Percentiles rank a stretch among this genome's conserved stretches.
These are phyloP conservation scores for Xeromyces bisporus DNA, from an alignment of 495 filamentous ascomycete genomes.

Conservation along the genomic window DNA sequence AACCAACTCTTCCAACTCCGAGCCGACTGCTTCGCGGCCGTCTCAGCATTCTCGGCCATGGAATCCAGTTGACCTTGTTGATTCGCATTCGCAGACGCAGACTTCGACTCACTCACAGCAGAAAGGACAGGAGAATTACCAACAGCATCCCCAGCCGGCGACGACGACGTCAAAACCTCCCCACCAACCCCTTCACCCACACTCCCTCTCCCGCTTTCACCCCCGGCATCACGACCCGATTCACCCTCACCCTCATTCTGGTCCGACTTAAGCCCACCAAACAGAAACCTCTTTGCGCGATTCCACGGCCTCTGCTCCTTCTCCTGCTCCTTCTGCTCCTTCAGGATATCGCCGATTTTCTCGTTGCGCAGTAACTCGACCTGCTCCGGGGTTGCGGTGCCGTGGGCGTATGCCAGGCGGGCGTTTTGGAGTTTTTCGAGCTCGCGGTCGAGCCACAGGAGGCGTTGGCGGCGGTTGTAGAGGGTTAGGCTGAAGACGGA, in stretches of 20 bases:
- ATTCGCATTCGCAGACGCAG: conserved; percentile 4
- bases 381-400: conserved; percentile 39
- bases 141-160: conserved; percentile 1
- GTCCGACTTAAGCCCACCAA: conserved; percentile 33
- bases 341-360: conserved; percentile 31
- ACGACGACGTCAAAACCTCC: conserved; percentile 1
- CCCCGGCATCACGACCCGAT: conserved; percentile 5
- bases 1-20: conserved; percentile 30
- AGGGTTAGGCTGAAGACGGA: conserved; percentile 72
- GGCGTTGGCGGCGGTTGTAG: conserved; percentile 59
- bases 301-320: conserved; percentile 28
- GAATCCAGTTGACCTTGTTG: conserved; percentile 23
- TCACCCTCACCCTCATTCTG: conserved; percentile 16
- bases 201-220: no score
- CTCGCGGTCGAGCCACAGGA: conserved; percentile 47
- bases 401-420: conserved; percentile 40
- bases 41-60: conserved; percentile 26
- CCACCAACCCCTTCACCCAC: no score
- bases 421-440: conserved; percentile 43
- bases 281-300: conserved; percentile 24
- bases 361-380: conserved; percentile 41
- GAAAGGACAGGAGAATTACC: conserved; percentile 16
- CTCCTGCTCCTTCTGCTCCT: conserved; percentile 28
- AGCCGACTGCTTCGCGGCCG: conserved; percentile 20
- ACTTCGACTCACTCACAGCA: conserved; percentile 20